Conservation (phyloP, 169 alveolate species). For the Plasmodium gallinaceum region DNA sequence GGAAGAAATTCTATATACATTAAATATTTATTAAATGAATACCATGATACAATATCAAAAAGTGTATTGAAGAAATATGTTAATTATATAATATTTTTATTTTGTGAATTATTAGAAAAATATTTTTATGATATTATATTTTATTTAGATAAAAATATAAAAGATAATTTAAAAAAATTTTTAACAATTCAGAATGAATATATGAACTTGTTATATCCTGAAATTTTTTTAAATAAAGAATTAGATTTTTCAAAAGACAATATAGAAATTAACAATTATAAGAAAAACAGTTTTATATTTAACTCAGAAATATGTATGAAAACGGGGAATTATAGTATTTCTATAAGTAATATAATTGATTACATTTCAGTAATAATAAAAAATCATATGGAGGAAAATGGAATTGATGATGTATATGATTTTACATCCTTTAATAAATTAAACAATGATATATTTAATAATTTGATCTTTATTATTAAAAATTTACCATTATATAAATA, state of each 20-base stretch:
- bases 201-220: constrained; percentile 61
- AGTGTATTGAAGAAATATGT: constrained; percentile 55
- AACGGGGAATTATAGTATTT: constrained; percentile 32
- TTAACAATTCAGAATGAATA: constrained; percentile 52
- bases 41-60: constrained; percentile 54
- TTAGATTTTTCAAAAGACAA: constrained; percentile 26
- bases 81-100: constrained; percentile 52
- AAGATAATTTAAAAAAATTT: constrained; percentile 35
- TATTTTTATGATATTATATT: constrained; percentile 67
- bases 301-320: constrained; percentile 52
- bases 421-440: constrained; percentile 10
- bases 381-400: constrained; percentile 58
- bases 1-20: constrained; percentile 26
- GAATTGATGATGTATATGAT: constrained; percentile 20
- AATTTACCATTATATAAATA: constrained; percentile 64
- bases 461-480: constrained; percentile 47
- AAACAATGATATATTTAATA: constrained; percentile 56
- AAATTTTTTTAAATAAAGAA: constrained; percentile 54
- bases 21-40: constrained; percentile 32
- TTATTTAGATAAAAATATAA: constrained; percentile 47
- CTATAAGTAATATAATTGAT: constrained; percentile 21
- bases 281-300: constrained; percentile 29
- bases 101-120: constrained; percentile 51
- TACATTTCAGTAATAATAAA: constrained; percentile 41
- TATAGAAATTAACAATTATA: constrained; percentile 31